phyloP scores from a whole-genome alignment of 1,284 basidiomycete genomes.

The Leccinum pachyderme region DNA sequence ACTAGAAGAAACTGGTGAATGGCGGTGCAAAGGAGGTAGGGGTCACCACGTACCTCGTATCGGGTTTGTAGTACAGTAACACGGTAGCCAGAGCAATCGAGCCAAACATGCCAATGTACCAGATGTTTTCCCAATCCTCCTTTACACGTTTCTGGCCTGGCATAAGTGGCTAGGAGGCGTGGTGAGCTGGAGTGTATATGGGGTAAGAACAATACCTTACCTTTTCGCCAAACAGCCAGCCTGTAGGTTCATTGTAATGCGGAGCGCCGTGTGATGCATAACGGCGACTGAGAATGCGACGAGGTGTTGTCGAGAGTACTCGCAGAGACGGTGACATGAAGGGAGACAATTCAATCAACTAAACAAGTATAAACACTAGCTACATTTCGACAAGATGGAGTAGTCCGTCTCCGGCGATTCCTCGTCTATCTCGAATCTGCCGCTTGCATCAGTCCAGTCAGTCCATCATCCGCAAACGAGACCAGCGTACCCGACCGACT shows the following conservation, averaged over 20 bases:
- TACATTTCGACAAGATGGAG: conserved; percentile 49
- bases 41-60: conserved; percentile 75
- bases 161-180: conserved; percentile 55
- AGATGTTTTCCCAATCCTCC: conserved; percentile 86
- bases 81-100: conserved; percentile 77
- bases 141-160: conserved; percentile 83
- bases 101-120: conserved; percentile 91
- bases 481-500: conserved; percentile 48
- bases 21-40: background rate
- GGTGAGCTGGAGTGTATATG: conserved; percentile 3
- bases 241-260: conserved; percentile 85
- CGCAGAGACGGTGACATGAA: conserved; percentile 39
- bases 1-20: conserved; percentile 38
- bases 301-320: conserved; percentile 24
- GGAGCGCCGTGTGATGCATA: conserved; percentile 76
- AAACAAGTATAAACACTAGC: conserved; percentile 25
- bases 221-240: conserved; percentile 87
- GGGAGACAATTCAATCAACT: background rate
- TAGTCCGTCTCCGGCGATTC: conserved; percentile 58
- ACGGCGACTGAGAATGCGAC: conserved; percentile 36
- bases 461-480: background rate
- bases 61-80: conserved; percentile 91
- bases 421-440: conserved; percentile 55
- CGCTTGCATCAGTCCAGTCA: conserved; percentile 4
- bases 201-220: conserved; percentile 38